Conservation (phyloP, 2,329 filamentous ascomycete species). For the Cadophora gregata region DNA sequence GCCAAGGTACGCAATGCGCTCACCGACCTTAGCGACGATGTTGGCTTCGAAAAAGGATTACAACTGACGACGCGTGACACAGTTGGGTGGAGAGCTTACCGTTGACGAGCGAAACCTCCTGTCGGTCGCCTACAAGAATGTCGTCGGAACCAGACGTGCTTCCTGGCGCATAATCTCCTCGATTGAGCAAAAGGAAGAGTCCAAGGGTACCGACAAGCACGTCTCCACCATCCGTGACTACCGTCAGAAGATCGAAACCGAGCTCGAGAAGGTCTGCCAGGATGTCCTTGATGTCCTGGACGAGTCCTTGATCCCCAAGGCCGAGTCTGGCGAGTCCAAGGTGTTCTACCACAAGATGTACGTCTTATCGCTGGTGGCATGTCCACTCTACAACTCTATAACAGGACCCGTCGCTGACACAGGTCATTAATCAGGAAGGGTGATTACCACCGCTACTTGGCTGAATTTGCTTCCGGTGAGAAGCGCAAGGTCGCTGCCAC, state of each 20-base stretch:
- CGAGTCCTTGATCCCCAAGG: slow-evolving; percentile 91
- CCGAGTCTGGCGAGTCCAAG: slow-evolving; percentile 97
- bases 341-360: slow-evolving; percentile 99
- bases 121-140: slow-evolving; percentile 99
- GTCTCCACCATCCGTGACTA: slow-evolving; percentile 94
- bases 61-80: slow-evolving; percentile 40
- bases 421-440: slow-evolving; percentile 73
- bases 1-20: slow-evolving; percentile 71
- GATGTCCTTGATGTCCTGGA: slow-evolving; percentile 96
- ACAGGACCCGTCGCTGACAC: slow-evolving; percentile 29
- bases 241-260: slow-evolving; percentile 96
- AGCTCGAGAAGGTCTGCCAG: slow-evolving; percentile 98
- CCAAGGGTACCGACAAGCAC: slow-evolving; percentile 96
- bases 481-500: slow-evolving; percentile 90
- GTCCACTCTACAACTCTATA: slow-evolving; percentile 17
- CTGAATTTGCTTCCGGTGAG: slow-evolving; percentile 91
- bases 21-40: slow-evolving; percentile 34
- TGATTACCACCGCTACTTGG: slow-evolving; percentile 95
- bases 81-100: slow-evolving; percentile 75
- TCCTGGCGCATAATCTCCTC: slow-evolving; percentile 99
- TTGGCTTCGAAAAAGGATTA: slow-evolving; percentile 18
- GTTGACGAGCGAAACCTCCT: slow-evolving; percentile 99
- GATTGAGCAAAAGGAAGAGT: slow-evolving; percentile 99
- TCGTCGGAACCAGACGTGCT: slow-evolving; percentile 95
- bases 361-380: slow-evolving; percentile 48